Evolutionary conservation across 768 basidiomycete genomes (phyloP).

Genomic region (Omphalotus guepiniiformis): DNA sequence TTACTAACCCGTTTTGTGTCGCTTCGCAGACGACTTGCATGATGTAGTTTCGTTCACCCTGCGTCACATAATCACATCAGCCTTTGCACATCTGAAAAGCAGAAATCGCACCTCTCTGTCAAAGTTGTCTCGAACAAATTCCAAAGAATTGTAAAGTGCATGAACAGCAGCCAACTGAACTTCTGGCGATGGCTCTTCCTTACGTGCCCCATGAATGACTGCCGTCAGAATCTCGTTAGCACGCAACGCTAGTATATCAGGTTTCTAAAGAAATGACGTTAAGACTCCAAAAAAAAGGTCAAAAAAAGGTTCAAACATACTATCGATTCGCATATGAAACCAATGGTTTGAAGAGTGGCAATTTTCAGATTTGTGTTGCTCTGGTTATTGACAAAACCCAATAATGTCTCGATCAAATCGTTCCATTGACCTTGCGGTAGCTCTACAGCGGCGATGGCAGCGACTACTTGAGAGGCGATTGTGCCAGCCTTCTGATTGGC

Average conservation of each 20-base stretch:
- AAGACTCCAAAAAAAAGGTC: constrained; percentile 9
- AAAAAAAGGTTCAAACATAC: constrained; percentile 47
- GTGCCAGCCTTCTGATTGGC: constrained; percentile 66
- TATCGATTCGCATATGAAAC: constrained; percentile 95
- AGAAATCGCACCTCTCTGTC: constrained; percentile 77
- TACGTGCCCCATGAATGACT: constrained; percentile 95
- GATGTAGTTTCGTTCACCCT: constrained; percentile 99
- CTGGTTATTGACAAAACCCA: constrained; percentile 76
- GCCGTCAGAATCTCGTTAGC: constrained; percentile 98
- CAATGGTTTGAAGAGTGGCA: constrained; percentile 90
- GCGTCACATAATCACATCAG: too few species aligned
- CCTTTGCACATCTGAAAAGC: constrained; percentile 1
- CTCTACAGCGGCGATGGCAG: constrained; percentile 92
- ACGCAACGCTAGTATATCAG: constrained; percentile 81
- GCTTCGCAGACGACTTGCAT: constrained; percentile 99
- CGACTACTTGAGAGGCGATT: constrained; percentile 90
- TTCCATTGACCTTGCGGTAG: constrained; percentile 86
- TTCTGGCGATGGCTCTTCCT: constrained; percentile 87
- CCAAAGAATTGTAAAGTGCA: constrained; percentile 91
- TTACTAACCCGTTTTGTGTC: constrained; percentile 75
- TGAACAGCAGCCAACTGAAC: constrained; percentile 93
- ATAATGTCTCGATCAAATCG: constrained; percentile 81
- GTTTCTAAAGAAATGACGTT: constrained; percentile 60
- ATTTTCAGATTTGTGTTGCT: constrained; percentile 72
- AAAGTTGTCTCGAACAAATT: constrained; percentile 97